Conservation (phyloP, 192 early-diverging fungal species). For the Coemansia brasiliensis region DNA sequence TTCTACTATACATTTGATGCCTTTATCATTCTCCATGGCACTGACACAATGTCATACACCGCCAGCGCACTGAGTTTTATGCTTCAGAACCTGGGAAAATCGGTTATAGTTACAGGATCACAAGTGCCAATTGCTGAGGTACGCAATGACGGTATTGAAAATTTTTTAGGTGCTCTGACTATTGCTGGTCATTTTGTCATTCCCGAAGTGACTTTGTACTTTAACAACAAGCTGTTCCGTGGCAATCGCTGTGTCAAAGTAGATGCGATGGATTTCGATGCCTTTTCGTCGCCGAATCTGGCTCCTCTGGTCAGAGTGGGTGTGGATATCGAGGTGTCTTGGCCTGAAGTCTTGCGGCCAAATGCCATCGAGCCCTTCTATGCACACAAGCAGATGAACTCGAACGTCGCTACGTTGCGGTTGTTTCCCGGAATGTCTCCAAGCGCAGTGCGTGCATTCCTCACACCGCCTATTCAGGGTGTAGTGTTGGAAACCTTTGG, state of each 20-base stretch:
- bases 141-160: slow-evolving; percentile 96
- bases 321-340: slow-evolving; percentile 94
- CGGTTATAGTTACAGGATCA: slow-evolving; percentile 96
- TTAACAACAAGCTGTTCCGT: slow-evolving; percentile 88
- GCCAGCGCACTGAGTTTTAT: slow-evolving; percentile 91
- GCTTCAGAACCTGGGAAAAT: slow-evolving; percentile 95
- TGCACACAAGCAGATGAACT: slow-evolving; percentile 81
- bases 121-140: slow-evolving; percentile 98
- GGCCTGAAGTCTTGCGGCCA: slow-evolving; percentile 84
- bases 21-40: slow-evolving; percentile 94
- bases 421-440: slow-evolving; percentile 95
- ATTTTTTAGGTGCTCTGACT: slow-evolving; percentile 91
- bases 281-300: slow-evolving; percentile 87
- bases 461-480: slow-evolving; percentile 82
- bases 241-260: slow-evolving; percentile 86
- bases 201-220: slow-evolving; percentile 93
- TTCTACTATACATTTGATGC: slow-evolving; percentile 93
- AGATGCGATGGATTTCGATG: slow-evolving; percentile 79
- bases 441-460: slow-evolving; percentile 80
- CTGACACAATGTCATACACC: slow-evolving; percentile 88
- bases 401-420: slow-evolving; percentile 84
- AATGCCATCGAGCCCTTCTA: slow-evolving; percentile 80
- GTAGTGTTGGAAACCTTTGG: slow-evolving; percentile 96
- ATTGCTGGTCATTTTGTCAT: slow-evolving; percentile 98
- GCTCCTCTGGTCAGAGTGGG: slow-evolving; percentile 89